Evolutionary conservation across 2,329 filamentous ascomycete species (phyloP).

Genomic region (Sarocladiaceae sp.): DNA sequence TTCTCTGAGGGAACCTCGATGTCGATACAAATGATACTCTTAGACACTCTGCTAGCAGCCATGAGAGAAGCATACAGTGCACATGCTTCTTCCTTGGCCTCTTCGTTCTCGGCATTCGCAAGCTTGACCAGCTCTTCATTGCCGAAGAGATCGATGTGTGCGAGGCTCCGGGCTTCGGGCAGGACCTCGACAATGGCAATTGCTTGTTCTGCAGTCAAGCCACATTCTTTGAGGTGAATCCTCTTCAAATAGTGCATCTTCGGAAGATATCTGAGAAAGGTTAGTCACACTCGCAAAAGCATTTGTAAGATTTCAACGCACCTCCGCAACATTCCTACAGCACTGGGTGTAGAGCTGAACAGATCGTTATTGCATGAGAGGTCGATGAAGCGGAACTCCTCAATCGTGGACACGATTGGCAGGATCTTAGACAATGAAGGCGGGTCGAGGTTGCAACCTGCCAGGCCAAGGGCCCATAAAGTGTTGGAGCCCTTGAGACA

Average conservation of each 20-base stretch:
- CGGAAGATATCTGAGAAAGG: constrained; percentile 62
- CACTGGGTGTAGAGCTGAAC: constrained; percentile 70
- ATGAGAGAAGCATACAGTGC: constrained; percentile 90
- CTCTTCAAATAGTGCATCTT: constrained; percentile 74
- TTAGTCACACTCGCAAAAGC: too few relatives aligned
- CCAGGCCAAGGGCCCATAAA: constrained; percentile 79
- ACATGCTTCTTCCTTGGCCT: constrained; percentile 85
- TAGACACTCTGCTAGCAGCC: constrained; percentile 79
- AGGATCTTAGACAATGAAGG: constrained; percentile 70
- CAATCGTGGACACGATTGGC: constrained; percentile 65
- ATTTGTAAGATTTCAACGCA: constrained; percentile 30
- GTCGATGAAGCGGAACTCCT: constrained; percentile 81
- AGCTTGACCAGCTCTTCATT: constrained; percentile 70
- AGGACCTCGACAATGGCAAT: constrained; percentile 89
- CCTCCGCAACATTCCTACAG: constrained; percentile 70
- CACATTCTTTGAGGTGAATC: constrained; percentile 81
- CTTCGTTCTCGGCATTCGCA: constrained; percentile 71
- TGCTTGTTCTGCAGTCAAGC: constrained; percentile 79
- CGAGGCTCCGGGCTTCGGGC: constrained; percentile 75
- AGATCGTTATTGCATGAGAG: constrained; percentile 84
- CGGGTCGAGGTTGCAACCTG: constrained; percentile 77
- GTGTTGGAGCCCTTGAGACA: constrained; percentile 50
- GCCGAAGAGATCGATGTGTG: constrained; percentile 82
- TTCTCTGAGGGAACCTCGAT: constrained; percentile 80
- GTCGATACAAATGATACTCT: constrained; percentile 81